Conservation (phyloP, 176 grass and related monocot genomes). For the Typha latifolia region DNA sequence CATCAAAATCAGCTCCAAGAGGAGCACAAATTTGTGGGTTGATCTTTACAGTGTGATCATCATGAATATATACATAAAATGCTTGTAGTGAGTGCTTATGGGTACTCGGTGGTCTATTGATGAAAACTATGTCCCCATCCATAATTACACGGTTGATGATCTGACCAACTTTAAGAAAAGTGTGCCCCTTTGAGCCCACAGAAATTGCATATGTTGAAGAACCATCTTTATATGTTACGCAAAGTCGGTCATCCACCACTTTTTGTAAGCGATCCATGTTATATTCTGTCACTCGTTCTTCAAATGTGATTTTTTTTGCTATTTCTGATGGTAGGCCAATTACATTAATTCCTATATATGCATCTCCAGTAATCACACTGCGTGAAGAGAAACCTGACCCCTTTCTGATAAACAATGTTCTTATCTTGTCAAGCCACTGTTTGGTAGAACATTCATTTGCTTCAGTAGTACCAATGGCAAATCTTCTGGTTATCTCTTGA, state of each 20-base stretch:
- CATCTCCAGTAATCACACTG: slow-evolving; percentile 82
- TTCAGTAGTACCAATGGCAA: slow-evolving; percentile 36
- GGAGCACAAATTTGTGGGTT: slow-evolving; percentile 81
- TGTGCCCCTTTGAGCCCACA: slow-evolving; percentile 73
- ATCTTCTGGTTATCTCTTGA: slow-evolving; percentile 60
- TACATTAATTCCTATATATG: slow-evolving; percentile 71
- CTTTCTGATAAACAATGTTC: slow-evolving; percentile 83
- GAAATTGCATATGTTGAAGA: slow-evolving; percentile 70
- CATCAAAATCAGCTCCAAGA: slow-evolving; percentile 83
- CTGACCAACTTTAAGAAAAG: slow-evolving; percentile 74
- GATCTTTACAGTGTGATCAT: slow-evolving; percentile 89
- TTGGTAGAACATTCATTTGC: slow-evolving; percentile 54
- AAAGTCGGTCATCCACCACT: slow-evolving; percentile 62
- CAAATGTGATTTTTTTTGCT: slow-evolving; percentile 77
- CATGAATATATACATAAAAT: slow-evolving; percentile 73
- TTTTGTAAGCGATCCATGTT: slow-evolving; percentile 70
- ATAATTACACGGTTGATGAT: slow-evolving; percentile 62
- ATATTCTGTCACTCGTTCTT: slow-evolving; percentile 66
- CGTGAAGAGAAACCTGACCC: slow-evolving; percentile 90
- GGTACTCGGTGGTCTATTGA: slow-evolving; percentile 86
- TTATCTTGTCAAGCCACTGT: slow-evolving; percentile 92
- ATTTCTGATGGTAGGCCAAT: slow-evolving; percentile 88
- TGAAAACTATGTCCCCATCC: slow-evolving; percentile 86
- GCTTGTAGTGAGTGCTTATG: slow-evolving; percentile 94
- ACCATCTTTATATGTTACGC: slow-evolving; percentile 83